Conservation (phyloP, 2,329 filamentous ascomycete genomes). For the Parafenestella ontariensis region DNA sequence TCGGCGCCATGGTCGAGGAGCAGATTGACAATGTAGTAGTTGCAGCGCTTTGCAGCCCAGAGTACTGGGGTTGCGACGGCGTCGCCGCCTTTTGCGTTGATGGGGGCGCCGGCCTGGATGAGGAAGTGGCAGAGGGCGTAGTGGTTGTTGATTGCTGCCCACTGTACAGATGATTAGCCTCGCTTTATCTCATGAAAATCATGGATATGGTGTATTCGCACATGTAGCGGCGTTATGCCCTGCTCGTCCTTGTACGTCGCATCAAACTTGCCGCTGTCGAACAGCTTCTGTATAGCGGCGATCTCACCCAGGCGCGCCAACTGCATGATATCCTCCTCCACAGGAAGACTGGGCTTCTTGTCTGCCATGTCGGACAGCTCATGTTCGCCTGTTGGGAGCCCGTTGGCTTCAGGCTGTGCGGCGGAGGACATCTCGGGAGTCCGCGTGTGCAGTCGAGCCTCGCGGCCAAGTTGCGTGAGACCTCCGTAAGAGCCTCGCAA, state of each 20-base stretch:
- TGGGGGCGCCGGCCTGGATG: conserved; percentile 82
- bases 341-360: conserved; percentile 50
- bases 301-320: conserved; percentile 88
- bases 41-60: conserved; percentile 95
- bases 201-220: conserved; percentile 52
- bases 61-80: conserved; percentile 92
- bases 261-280: conserved; percentile 81
- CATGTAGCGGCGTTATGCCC: conserved; percentile 94
- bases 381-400: conserved; percentile 35
- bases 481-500: conserved; percentile 1
- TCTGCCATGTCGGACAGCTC: conserved; percentile 49
- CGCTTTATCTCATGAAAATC: background rate
- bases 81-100: conserved; percentile 95
- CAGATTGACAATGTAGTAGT: conserved; percentile 95
- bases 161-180: conserved; percentile 62
- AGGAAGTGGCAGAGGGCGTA: conserved; percentile 97
- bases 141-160: conserved; percentile 99
- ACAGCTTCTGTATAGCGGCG: conserved; percentile 84
- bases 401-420: conserved; percentile 29
- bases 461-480: conserved; percentile 3
- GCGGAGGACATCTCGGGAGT: conserved; percentile 38
- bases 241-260: conserved; percentile 87
- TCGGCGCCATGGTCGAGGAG: conserved; percentile 91
- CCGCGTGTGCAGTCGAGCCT: conserved; percentile 9
- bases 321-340: conserved; percentile 92